A percentile compares a stretch with the other conserved stretches of the same genome.
Conservation (phyloP, 106 monocot genomes). For the Allium sativum region DNA sequence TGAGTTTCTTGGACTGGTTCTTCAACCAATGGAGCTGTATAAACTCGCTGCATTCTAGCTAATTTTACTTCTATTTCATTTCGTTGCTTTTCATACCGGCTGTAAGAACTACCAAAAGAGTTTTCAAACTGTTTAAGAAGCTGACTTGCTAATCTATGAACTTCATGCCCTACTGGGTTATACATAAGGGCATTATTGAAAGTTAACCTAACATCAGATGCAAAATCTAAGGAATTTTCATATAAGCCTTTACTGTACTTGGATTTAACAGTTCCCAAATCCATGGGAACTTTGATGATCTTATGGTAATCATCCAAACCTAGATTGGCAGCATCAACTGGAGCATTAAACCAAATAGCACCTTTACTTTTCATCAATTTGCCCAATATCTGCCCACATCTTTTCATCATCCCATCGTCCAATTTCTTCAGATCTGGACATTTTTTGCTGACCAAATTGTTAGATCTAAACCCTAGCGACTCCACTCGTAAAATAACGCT, state of each 20-base stretch:
- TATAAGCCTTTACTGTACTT: conserved; percentile 39
- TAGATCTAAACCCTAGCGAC: conserved; percentile 19
- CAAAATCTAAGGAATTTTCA: conserved; percentile 40
- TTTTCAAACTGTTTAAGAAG: conserved; percentile 49
- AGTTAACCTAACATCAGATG: conserved; percentile 62
- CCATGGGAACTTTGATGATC: conserved; percentile 81
- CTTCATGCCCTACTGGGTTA: conserved; percentile 60
- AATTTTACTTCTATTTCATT: conserved; percentile 12
- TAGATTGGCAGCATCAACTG: conserved; percentile 64
- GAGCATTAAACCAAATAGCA: conserved; percentile 52
- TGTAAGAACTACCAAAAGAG: conserved; percentile 21
- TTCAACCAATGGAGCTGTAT: not conserved
- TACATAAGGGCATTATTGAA: conserved; percentile 84
- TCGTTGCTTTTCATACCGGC: conserved; percentile 41
- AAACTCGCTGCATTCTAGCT: not conserved
- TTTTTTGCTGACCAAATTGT: conserved; percentile 5
- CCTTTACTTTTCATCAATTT: conserved; percentile 68
- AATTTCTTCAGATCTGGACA: conserved; percentile 23
- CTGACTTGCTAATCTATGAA: conserved; percentile 38
- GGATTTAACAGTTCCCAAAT: conserved; percentile 76
- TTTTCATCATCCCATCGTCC: conserved; percentile 39
- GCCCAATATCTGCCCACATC: conserved; percentile 47
- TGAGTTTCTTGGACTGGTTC: not conserved
- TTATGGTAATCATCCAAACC: conserved; percentile 67
- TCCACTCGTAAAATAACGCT: conserved; percentile 32